These are phyloP conservation scores for Macrolepiota fuliginosa DNA, from an alignment of 768 basidiomycete genomes.

Conservation along the genomic window DNA sequence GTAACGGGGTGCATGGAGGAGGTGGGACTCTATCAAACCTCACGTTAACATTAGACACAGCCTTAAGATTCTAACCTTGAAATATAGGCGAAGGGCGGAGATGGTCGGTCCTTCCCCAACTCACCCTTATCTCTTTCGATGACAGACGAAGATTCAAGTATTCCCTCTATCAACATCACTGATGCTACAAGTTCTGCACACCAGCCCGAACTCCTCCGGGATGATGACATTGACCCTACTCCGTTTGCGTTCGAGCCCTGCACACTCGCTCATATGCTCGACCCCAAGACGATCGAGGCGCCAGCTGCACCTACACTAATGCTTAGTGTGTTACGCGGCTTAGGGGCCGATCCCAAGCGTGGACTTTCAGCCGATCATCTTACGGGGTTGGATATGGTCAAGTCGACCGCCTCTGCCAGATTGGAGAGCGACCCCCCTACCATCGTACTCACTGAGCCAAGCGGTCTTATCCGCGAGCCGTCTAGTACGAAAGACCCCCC, in stretches of 20 bases:
- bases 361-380: slow-evolving; percentile 37
- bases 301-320: slow-evolving; percentile 76
- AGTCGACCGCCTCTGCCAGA: slow-evolving; percentile 15
- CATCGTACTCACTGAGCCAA: slow-evolving; percentile 39
- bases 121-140: slow-evolving; percentile 14
- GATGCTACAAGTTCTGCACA: slow-evolving; percentile 22
- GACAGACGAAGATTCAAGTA: slow-evolving; percentile 18
- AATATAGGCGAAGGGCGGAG: no score
- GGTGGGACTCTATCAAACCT: no score
- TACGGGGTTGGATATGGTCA: background rate
- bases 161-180: slow-evolving; percentile 34
- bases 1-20: no score
- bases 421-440: slow-evolving; percentile 24
- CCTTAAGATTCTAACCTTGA: no score
- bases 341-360: slow-evolving; percentile 61
- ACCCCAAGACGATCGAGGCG: slow-evolving; percentile 77
- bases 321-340: slow-evolving; percentile 59
- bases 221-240: slow-evolving; percentile 48
- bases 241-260: slow-evolving; percentile 77
- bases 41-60: no score
- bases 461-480: slow-evolving; percentile 25
- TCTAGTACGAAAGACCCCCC: slow-evolving; percentile 19
- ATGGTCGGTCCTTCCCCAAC: background rate
- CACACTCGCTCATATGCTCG: slow-evolving; percentile 80
- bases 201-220: slow-evolving; percentile 36